Conservation (phyloP, 2,329 filamentous ascomycete species). For the Drechslerella coelobrocha region DNA sequence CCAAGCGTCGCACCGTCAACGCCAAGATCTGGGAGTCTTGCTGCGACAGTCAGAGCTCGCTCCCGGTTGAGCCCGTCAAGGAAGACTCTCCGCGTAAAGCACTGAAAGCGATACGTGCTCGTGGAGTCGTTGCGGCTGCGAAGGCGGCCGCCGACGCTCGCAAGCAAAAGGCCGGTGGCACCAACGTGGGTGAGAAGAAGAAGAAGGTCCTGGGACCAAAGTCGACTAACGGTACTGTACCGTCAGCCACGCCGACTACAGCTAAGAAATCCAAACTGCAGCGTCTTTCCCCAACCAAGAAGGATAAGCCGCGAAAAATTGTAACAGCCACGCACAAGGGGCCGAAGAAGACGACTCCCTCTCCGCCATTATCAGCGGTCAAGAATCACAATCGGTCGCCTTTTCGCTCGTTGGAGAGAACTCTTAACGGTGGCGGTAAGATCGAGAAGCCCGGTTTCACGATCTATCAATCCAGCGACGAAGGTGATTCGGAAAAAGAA, state of each 20-base stretch:
- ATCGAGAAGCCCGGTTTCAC: slow-evolving; percentile 41
- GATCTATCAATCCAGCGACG: slow-evolving; percentile 46
- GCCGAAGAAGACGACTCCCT: slow-evolving; percentile 41
- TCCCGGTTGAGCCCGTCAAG: slow-evolving; percentile 31
- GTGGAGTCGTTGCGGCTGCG: slow-evolving; percentile 33
- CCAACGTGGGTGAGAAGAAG: slow-evolving; percentile 11
- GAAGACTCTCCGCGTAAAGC: slow-evolving; percentile 46
- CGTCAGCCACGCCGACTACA: slow-evolving; percentile 8
- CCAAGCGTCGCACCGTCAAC: slow-evolving; percentile 52
- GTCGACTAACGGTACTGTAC: slow-evolving; percentile 17
- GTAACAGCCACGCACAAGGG: slow-evolving; percentile 36
- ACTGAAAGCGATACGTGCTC: slow-evolving; percentile 44
- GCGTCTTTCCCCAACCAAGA: slow-evolving; percentile 29
- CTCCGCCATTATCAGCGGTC: slow-evolving; percentile 30
- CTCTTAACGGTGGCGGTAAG: slow-evolving; percentile 26
- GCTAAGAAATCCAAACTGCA: slow-evolving; percentile 24
- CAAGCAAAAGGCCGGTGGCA: slow-evolving; percentile 14
- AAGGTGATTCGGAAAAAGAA: slow-evolving; percentile 46
- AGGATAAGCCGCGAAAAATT: slow-evolving; percentile 34
- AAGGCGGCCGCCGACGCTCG: slow-evolving; percentile 41
- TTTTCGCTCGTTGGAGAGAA: slow-evolving; percentile 17
- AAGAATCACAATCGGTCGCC: slow-evolving; percentile 42
- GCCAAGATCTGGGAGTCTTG: slow-evolving; percentile 54
- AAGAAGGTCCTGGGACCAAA: slow-evolving; percentile 29
- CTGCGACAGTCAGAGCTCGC: slow-evolving; percentile 52